phyloP scores from a whole-genome alignment of 768 basidiomycete genomes.

The Solioccasus polychromus region DNA sequence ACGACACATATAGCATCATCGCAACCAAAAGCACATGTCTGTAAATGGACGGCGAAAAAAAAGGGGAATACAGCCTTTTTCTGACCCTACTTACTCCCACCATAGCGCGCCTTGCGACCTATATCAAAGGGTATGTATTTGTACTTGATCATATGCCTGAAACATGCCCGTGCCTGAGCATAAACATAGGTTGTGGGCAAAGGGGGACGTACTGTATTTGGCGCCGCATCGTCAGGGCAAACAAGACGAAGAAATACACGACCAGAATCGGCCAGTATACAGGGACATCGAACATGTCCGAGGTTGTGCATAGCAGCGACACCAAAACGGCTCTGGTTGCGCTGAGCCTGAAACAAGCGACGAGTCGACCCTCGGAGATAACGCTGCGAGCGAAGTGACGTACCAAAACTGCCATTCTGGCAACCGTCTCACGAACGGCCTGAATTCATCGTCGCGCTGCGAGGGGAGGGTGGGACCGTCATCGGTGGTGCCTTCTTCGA shows the following conservation, averaged over 20 bases:
- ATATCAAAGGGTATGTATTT: constrained; percentile 96
- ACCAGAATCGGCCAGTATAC: constrained; percentile 99
- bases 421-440: constrained; percentile 92
- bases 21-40: constrained; percentile 7
- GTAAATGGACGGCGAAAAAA: constrained; percentile 7
- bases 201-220: constrained; percentile 79
- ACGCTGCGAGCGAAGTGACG: constrained; percentile 13
- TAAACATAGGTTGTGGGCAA: background rate
- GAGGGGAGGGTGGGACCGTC: constrained; percentile 56
- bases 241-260: constrained; percentile 94
- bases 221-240: constrained; percentile 91
- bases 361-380: background rate
- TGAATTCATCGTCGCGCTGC: constrained; percentile 88
- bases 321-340: constrained; percentile 86
- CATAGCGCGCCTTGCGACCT: constrained; percentile 89
- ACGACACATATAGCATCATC: constrained; percentile 18
- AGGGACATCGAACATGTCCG: constrained; percentile 88
- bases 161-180: constrained; percentile 7
- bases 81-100: constrained; percentile 47
- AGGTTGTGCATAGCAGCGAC: constrained; percentile 77
- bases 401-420: constrained; percentile 98
- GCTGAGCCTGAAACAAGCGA: constrained; percentile 66
- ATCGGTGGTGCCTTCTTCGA: constrained; percentile 86
- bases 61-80: too few relatives aligned
- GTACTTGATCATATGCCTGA: constrained; percentile 98